Evolutionary conservation across 2,329 filamentous ascomycete species (phyloP), one percentile per base, ranked within the genome.

Genomic region (Verticillium isaacii): DNA sequence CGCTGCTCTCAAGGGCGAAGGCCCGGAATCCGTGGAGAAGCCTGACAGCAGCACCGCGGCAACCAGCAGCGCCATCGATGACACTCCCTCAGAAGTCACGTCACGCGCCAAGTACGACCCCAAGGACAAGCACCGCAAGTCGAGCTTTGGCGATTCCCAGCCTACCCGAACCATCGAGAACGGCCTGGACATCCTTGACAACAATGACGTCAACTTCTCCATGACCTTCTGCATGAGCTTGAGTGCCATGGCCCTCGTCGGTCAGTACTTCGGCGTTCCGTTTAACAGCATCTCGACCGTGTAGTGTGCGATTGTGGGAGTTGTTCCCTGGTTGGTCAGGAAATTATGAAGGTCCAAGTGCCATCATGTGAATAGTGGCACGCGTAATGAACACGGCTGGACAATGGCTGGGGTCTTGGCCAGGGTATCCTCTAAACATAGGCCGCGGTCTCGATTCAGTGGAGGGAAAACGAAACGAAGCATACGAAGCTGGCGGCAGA

Each of bases 191-290:
- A 73, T 96, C 64, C 79, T 99, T 62, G 93, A 96, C 75, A 99
- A 99, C 75, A 99, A 99, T 74, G 90, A 91, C 60, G 93, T 99
- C 68, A 99, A 99, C 74, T 86, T 97, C 62, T 74, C 94, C 61
- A 98, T 97, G 94, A 93, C 94, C 0, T 82, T 86, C 15, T 81
- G 82, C 5, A 93, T 96, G 85, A 97, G 91, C 72, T 66, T 93
- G 19, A 85, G 89, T 5, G 90, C 88, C 5, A 96, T 98, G 86
- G 79, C 77, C 0, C 75, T 85, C 37, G 87, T 84, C 34, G 77
- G 81, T 55, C 86, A 82, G 83, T 81, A 83, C 63, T 89, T 87
- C 86, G 79, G 75, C 5, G 70, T 88, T 29, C 81, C 85, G 7
- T 69, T 86, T 15, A 68, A 75, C 60, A 78, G 71, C 60, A 75